These are phyloP conservation scores for Fusarium nelsonii DNA, from an alignment of 2,329 filamentous ascomycete species.

Conservation along the genomic window DNA sequence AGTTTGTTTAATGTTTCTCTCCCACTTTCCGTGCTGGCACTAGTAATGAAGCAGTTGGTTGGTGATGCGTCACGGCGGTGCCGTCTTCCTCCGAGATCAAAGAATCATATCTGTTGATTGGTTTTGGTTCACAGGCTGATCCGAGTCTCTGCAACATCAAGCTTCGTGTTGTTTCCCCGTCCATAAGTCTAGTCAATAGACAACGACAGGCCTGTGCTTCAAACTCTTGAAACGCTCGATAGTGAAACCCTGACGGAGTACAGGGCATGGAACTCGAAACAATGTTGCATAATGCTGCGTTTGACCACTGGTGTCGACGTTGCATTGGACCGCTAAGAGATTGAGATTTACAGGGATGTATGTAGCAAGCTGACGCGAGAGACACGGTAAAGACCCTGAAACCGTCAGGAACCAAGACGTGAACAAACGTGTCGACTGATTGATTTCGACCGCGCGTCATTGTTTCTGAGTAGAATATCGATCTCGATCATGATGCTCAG, in stretches of 20 bases:
- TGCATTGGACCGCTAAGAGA: slow-evolving; percentile 9
- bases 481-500: background rate
- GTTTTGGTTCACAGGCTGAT: background rate
- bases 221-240: slow-evolving; percentile 42
- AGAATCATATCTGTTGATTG: slow-evolving; percentile 10
- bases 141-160: slow-evolving; percentile 10
- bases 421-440: slow-evolving; percentile 9
- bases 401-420: slow-evolving; percentile 10
- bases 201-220: slow-evolving; percentile 22
- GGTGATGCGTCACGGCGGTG: background rate
- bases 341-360: slow-evolving; percentile 26
- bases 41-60: slow-evolving; percentile 1
- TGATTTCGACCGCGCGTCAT: background rate
- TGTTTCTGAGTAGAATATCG: background rate
- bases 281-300: slow-evolving; percentile 26
- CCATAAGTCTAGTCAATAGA: slow-evolving; percentile 23
- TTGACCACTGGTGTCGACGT: slow-evolving; percentile 38
- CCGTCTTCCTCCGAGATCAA: background rate
- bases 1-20: slow-evolving; percentile 1
- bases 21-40: slow-evolving; percentile 17
- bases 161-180: slow-evolving; percentile 25
- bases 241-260: slow-evolving; percentile 36
- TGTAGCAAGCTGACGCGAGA: background rate
- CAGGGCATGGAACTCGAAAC: slow-evolving; percentile 34
- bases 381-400: slow-evolving; percentile 26